These are phyloP conservation scores for Leccinum subatratum DNA, from an alignment of 1,284 basidiomycete genomes.

Conservation along the genomic window DNA sequence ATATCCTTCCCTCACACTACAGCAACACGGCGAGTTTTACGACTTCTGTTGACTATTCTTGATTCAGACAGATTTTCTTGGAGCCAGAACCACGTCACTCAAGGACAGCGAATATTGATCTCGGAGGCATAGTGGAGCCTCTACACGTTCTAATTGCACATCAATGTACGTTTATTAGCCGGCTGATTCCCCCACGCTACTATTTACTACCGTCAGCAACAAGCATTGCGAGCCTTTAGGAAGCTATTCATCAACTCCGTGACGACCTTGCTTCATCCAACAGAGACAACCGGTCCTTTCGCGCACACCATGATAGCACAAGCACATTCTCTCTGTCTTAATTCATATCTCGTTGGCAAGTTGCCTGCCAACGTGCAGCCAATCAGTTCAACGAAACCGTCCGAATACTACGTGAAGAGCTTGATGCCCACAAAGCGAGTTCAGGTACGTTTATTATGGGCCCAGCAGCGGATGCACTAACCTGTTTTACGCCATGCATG, in stretches of 20 bases:
- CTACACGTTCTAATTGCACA: neutral
- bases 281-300: neutral
- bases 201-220: neutral
- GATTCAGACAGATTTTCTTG: neutral
- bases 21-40: neutral
- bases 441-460: too few relatives aligned
- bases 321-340: neutral
- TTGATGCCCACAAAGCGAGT: too few relatives aligned
- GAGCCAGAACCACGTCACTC: neutral
- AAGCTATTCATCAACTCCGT: neutral
- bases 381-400: too few relatives aligned
- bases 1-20: neutral
- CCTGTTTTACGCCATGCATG: too few relatives aligned
- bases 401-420: too few relatives aligned
- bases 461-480: too few relatives aligned
- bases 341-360: neutral
- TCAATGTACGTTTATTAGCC: neutral
- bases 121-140: neutral
- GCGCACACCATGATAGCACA: neutral
- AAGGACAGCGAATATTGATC: neutral
- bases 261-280: neutral
- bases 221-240: neutral
- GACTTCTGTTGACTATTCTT: neutral
- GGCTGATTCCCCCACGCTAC: neutral
- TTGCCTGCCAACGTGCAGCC: neutral